Evolutionary conservation across 257 asterid species (phyloP), one percentile per base, ranked within the genome.

Genomic region (Petunia axillaris): DNA sequence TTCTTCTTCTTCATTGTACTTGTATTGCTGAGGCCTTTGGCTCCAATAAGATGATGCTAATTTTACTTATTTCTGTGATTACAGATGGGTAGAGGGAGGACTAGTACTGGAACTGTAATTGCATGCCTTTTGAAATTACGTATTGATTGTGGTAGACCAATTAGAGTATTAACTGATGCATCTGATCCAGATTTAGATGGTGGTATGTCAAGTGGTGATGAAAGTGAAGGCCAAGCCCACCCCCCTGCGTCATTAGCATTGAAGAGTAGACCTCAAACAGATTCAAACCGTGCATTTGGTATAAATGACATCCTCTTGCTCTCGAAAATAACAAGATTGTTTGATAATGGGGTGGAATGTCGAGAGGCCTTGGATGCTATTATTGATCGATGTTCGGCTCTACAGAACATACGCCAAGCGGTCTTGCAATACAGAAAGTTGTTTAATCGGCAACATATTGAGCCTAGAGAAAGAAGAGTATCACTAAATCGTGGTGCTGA

Each of bases 401-500:
- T 95, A 88, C 99, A 95, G 91, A 95, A 95, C 81, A 91, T 95
- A 79, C 97, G 99, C 82, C 99, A 92, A 88, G 99, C 99, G 79
- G 99, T 95, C 79, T 85, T 95, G 90, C 97, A 92, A 84, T 95
- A 95, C 89, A 91, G 97, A 83, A 90, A 92, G 85, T 83, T 91
- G 77, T 92, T 92, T 85, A 93, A 95, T 88, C 97, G 90, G 89
- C 99, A 95, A 89, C 93, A 88, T 80, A 89, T 88, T 84, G 99
- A 95, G 89, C 99, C 97, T 84, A 91, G 98, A 87, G 99, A 95
- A 87, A 92, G 99, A 84, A 89, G 94, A 82, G 98, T 95, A 71
- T 98, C 99, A 62, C 86, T 95, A 85, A 95, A 90, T 79, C 99
- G 99, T 25, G 98, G 98, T 81, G 99, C 99, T 90, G 99, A 95